A percentile compares a stretch with the other conserved stretches of the same genome.
Evolutionary conservation across 257 asterid genomes (phyloP).

Genomic region (Cinchona pubescens): DNA sequence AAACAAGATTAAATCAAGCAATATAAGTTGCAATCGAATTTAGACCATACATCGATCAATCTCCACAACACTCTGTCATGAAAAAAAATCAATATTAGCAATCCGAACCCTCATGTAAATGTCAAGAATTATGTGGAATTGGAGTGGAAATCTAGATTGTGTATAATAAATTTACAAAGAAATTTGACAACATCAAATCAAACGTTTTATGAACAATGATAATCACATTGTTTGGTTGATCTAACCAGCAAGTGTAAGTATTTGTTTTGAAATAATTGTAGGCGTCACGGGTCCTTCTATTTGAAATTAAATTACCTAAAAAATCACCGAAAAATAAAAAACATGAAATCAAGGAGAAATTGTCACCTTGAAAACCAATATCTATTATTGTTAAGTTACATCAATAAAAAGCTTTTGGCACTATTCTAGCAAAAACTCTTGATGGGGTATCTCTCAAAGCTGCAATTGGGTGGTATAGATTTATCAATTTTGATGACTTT

Average conservation of each 20-base stretch:
- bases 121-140: constrained; percentile 4
- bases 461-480: background rate
- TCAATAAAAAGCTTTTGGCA: background rate
- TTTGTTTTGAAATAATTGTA: too few species aligned
- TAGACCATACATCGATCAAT: too few species aligned
- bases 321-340: background rate
- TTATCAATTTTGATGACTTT: constrained; percentile 3
- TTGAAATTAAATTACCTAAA: background rate
- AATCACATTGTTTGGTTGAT: background rate
- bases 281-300: background rate
- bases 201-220: background rate
- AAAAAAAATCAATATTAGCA: too few species aligned
- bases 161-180: background rate
- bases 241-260: background rate
- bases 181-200: background rate
- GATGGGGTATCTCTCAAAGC: background rate
- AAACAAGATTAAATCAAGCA: too few species aligned
- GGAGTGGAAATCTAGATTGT: background rate
- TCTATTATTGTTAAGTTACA: background rate
- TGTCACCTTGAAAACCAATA: background rate
- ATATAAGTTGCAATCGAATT: too few species aligned
- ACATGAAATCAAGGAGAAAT: background rate
- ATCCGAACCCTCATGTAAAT: too few species aligned
- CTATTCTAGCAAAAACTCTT: background rate
- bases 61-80: too few species aligned